Evolutionary conservation across 2,329 filamentous ascomycete species (phyloP).

Genomic region (Fonsecaea pedrosoi): DNA sequence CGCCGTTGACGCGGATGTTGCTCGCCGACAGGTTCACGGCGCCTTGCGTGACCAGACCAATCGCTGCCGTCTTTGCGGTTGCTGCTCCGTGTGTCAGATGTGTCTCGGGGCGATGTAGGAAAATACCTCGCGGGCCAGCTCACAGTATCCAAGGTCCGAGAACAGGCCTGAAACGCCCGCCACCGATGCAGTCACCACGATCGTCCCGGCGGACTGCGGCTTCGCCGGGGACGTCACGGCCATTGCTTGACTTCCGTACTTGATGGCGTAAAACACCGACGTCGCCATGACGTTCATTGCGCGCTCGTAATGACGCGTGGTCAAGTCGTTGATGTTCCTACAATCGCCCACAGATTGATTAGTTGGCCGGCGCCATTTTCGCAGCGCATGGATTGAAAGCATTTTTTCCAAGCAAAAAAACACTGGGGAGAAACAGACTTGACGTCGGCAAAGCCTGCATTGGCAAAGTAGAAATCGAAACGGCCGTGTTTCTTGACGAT

Average conservation of each 20-base stretch:
- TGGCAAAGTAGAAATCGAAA: conserved; percentile 9
- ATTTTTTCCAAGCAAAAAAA: too few species aligned
- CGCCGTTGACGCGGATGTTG: conserved; percentile 17
- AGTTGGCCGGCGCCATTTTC: conserved; percentile 16
- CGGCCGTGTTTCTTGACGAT: conserved; percentile 1
- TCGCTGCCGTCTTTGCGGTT: not conserved
- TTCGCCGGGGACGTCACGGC: not conserved
- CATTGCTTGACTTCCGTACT: conserved; percentile 9
- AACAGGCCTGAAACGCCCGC: not conserved
- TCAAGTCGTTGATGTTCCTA: conserved; percentile 7
- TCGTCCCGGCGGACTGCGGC: not conserved
- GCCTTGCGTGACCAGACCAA: not conserved
- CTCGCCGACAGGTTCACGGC: conserved; percentile 10
- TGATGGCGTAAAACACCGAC: conserved; percentile 8
- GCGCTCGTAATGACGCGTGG: not conserved
- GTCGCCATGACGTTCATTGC: conserved; percentile 4
- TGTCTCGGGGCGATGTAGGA: too few species aligned
- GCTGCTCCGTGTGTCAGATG: too few species aligned
- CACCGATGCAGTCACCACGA: not conserved
- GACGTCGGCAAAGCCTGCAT: not conserved
- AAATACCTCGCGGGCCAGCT: too few species aligned
- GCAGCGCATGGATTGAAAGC: too few species aligned
- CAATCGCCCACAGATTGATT: not conserved
- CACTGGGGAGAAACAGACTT: too few species aligned
- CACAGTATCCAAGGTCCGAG: not conserved